phyloP scores from a whole-genome alignment of 177 flowering plant species.

The Vitis hybrid region DNA sequence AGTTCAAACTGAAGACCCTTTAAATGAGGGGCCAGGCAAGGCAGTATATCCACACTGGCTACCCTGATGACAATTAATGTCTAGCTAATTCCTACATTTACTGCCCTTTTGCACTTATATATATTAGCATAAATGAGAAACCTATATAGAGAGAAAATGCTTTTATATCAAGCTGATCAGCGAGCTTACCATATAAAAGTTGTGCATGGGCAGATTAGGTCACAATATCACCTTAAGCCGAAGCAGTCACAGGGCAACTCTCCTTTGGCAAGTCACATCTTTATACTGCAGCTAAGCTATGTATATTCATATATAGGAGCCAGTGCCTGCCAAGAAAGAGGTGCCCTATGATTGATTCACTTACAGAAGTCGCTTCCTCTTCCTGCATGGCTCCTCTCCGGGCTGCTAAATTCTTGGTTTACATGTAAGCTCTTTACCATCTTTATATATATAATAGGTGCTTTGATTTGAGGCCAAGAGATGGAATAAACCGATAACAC shows the following conservation, averaged over 20 bases:
- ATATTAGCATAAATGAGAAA: too few relatives aligned
- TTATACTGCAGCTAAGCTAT: too few relatives aligned
- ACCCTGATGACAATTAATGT: too few relatives aligned
- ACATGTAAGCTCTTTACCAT: background rate
- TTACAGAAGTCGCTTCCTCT: constrained; percentile 7
- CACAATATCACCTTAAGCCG: constrained; percentile 22
- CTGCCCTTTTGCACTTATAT: too few relatives aligned
- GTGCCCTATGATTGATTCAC: constrained; percentile 40
- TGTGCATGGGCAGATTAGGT: background rate
- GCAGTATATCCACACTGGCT: too few relatives aligned
- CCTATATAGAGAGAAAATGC: too few relatives aligned
- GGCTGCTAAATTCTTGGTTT: background rate
- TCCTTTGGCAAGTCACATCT: constrained; percentile 53
- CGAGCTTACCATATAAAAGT: too few relatives aligned
- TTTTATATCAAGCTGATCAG: too few relatives aligned
- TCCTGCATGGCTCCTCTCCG: background rate
- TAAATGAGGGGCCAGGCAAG: too few relatives aligned
- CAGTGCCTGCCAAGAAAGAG: constrained; percentile 46
- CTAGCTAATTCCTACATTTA: too few relatives aligned
- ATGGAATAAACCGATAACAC: constrained; percentile 20
- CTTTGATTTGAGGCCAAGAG: background rate
- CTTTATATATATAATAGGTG: constrained; percentile 1
- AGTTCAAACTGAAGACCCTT: too few relatives aligned
- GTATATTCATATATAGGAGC: background rate
- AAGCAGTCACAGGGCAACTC: constrained; percentile 60